Base-by-base conservation (phyloP, 2,329 filamentous ascomycete genomes). In the Chaetomiaceae sp. region DNA sequence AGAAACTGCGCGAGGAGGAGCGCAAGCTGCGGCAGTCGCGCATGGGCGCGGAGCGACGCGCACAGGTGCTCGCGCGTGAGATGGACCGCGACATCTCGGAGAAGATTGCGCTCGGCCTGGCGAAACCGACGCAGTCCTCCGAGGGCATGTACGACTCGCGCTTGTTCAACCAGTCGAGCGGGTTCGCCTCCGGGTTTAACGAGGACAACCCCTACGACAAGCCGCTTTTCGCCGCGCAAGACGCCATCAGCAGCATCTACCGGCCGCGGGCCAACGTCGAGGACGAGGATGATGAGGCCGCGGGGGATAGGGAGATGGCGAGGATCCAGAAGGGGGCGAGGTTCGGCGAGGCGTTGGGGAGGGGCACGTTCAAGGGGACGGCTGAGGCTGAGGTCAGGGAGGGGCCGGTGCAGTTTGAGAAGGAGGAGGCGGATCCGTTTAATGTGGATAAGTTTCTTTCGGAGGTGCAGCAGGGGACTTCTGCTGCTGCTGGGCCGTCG, bases 171-270 rank as follows among this genome's bases (percentile, higher is more conserved):
- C 90, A 95, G 72, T 87, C 85, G 6, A 91, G 88, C 63, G 94
- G 94, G 0, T 95, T 99, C 68, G 87, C 91, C 62, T 82, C 85
- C 48, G 94, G 92, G 0, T 91, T 96, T 79, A 99, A 99, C 70
- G 94, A 99, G 70, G 94, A 99, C 69, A 94, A 99, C 66, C 84
- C 86, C 0, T 99, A 97, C 73, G 94, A 97, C 70, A 97, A 97
- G 72, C 94, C 94, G 19, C 76, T 99, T 7, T 99, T 99, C 68
- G 91, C 91, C 1, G 92, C 94, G 14, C 91, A 96, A 68, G 92
- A 97, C 67, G 92, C 90, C 8, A 90, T 96, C 64, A 94, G 83
- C 73, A 92, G 86, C 69, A 97, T 99, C 61, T 99, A 99, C 71
- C 82, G 91, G 31, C 90, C 92, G 1, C 82, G 82, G 20, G 82